Base-by-base conservation (phyloP, 2,329 filamentous ascomycete genomes). In the Curvularia lunata region DNA sequence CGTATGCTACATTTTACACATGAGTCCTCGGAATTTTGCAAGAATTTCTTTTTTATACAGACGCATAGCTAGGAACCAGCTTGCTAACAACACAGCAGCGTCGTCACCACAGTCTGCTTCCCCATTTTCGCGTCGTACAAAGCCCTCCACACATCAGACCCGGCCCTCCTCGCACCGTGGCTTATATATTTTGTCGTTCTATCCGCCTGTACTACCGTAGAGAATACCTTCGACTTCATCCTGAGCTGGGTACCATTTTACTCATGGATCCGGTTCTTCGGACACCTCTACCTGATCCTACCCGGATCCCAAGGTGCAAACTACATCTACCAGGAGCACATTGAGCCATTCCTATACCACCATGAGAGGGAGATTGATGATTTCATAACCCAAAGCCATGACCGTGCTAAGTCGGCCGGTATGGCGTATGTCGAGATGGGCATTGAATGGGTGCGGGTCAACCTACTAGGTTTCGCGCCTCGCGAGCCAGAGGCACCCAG, bases 171-270 rank as follows among this genome's bases (percentile, higher is more conserved):
- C 59, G 91, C 91, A 63, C 94, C 94, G 88, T 99, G 95, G 95
- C 86, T 98, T 66, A 98, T 98, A 90, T 99, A 98, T 85, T 99
- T 94, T 90, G 92, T 97, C 59, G 92, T 97, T 23, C 86, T 97
- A 64, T 91, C 91, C 60, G 89, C 91, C 75, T 86, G 88, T 69
- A 83, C 93, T 55, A 85, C 95, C 61, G 86, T 88, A 78, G 95
- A 98, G 80, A 93, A 90, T 46, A 96, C 92, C 86, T 88, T 90
- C 55, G 87, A 89, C 70, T 97, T 94, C 80, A 88, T 98, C 72
- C 85, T 98, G 46, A 85, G 85, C 75, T 98, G 92, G 91, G 82
- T 98, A 37, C 95, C 95, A 2, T 96, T 98, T 78, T 99, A 97
- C 80, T 86, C 91, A 67, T 97, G 93, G 85, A 83, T 97, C 70